These are phyloP conservation scores for Leptographium procerum DNA, from an alignment of 2,329 filamentous ascomycete species.

Conservation along the genomic window DNA sequence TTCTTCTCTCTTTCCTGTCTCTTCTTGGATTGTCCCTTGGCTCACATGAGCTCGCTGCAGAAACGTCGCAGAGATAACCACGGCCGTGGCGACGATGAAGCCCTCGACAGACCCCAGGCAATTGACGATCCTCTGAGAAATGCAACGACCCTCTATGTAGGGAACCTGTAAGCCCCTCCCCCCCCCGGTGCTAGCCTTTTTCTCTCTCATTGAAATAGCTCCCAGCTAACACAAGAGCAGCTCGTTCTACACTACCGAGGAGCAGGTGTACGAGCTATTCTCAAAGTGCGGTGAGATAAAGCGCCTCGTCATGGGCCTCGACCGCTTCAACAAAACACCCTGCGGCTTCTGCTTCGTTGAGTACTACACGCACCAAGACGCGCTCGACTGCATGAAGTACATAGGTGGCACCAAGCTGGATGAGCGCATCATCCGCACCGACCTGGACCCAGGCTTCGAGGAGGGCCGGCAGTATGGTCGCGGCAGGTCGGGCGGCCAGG, in stretches of 20 bases:
- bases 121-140: conserved; percentile 73
- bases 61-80: conserved; percentile 57
- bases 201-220: not conserved
- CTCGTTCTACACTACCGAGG: conserved; percentile 96
- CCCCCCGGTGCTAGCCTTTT: not conserved
- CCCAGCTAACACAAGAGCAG: conserved; percentile 27
- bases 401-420: conserved; percentile 96
- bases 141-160: conserved; percentile 92
- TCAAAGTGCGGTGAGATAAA: conserved; percentile 97
- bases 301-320: conserved; percentile 92
- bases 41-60: conserved; percentile 8
- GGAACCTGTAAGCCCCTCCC: conserved; percentile 61
- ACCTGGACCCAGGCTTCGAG: conserved; percentile 89
- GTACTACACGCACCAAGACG: conserved; percentile 96
- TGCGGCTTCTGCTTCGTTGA: conserved; percentile 99
- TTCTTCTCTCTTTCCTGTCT: not conserved
- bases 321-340: conserved; percentile 93
- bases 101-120: conserved; percentile 39
- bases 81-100: conserved; percentile 42
- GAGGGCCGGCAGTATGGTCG: conserved; percentile 94
- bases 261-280: conserved; percentile 96
- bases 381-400: conserved; percentile 97
- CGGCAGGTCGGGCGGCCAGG: conserved; percentile 91
- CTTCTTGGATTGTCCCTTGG: conserved; percentile 10
- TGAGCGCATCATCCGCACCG: conserved; percentile 89